A percentile compares a stretch with the other conserved stretches of the same genome.
phyloP scores from a whole-genome alignment of 164 flowering plant genomes.

The Amborella trichopoda region DNA sequence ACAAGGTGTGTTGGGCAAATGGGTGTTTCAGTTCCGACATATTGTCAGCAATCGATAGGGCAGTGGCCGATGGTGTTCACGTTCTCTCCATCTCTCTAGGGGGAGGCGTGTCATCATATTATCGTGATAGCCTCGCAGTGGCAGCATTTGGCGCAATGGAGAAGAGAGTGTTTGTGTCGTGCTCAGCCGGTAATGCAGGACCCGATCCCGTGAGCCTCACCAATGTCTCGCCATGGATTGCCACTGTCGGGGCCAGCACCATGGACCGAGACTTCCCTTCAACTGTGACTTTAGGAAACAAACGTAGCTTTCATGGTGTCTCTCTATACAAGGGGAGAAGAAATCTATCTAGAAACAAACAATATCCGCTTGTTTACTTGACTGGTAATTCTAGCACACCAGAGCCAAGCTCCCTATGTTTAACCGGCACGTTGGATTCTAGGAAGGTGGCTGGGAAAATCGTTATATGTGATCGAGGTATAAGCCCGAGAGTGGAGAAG shows the following conservation, averaged over 20 bases:
- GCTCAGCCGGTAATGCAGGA: constrained; percentile 91
- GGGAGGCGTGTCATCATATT: constrained; percentile 54
- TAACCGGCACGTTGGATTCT: constrained; percentile 34
- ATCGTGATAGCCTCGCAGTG: constrained; percentile 46
- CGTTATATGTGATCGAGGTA: constrained; percentile 35
- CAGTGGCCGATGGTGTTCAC: constrained; percentile 80
- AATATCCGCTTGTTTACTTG: constrained; percentile 49
- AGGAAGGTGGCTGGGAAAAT: constrained; percentile 26
- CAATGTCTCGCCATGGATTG: constrained; percentile 80
- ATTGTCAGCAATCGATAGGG: constrained; percentile 65
- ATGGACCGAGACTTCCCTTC: constrained; percentile 83
- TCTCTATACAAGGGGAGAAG: constrained; percentile 63
- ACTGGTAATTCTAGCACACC: constrained; percentile 49
- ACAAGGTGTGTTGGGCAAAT: constrained; percentile 79
- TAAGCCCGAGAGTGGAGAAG: constrained; percentile 17
- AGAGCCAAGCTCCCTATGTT: constrained; percentile 57
- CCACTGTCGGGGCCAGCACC: constrained; percentile 89
- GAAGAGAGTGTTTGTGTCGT: constrained; percentile 74
- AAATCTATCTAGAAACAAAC: constrained; percentile 19
- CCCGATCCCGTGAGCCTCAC: constrained; percentile 62
- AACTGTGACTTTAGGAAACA: constrained; percentile 40
- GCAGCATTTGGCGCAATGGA: constrained; percentile 88
- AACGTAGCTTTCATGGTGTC: constrained; percentile 31
- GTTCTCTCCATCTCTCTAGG: constrained; percentile 75
- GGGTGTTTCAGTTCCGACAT: constrained; percentile 89